Conservation (phyloP, 352 stramenopile genomes). For the Lagenidium giganteum region DNA sequence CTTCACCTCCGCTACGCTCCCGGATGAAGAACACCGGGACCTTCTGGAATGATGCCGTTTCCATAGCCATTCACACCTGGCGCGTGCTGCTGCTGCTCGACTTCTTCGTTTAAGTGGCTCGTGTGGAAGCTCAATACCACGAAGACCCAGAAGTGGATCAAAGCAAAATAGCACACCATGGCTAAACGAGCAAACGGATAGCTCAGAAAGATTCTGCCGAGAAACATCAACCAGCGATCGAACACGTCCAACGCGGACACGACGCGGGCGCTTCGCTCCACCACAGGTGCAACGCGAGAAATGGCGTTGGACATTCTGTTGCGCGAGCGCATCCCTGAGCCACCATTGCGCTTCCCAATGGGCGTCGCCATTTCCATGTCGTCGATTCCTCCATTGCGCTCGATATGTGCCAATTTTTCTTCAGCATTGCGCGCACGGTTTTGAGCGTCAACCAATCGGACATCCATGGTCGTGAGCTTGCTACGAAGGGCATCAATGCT, state of each 20-base stretch:
- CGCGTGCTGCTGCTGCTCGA: too few relatives aligned
- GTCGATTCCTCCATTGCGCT: conserved; percentile 43
- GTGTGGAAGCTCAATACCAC: conserved; percentile 76
- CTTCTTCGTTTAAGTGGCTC: conserved; percentile 61
- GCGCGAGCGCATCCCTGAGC: conserved; percentile 24
- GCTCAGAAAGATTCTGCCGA: conserved; percentile 59
- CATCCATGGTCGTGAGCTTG: conserved; percentile 49
- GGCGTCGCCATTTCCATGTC: conserved; percentile 53
- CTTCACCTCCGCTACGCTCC: too few relatives aligned
- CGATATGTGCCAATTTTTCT: conserved; percentile 36
- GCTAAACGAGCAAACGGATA: conserved; percentile 55
- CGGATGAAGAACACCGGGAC: too few relatives aligned
- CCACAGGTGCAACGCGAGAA: conserved; percentile 39
- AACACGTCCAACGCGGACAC: conserved; percentile 39
- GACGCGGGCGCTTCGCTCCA: conserved; percentile 44
- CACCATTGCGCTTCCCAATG: conserved; percentile 22
- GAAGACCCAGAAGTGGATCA: conserved; percentile 76
- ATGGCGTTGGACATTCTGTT: conserved; percentile 54
- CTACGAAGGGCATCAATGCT: conserved; percentile 46
- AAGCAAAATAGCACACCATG: conserved; percentile 55
- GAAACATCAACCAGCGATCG: conserved; percentile 56
- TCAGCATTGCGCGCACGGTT: conserved; percentile 30
- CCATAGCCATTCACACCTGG: too few relatives aligned
- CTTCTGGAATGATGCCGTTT: too few relatives aligned
- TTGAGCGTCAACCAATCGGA: conserved; percentile 43